Percentiles rank a stretch among this genome's conserved stretches.
These are phyloP conservation scores for Melampsora larici-populina DNA, from an alignment of 1,284 basidiomycete species.

Conservation along the genomic window DNA sequence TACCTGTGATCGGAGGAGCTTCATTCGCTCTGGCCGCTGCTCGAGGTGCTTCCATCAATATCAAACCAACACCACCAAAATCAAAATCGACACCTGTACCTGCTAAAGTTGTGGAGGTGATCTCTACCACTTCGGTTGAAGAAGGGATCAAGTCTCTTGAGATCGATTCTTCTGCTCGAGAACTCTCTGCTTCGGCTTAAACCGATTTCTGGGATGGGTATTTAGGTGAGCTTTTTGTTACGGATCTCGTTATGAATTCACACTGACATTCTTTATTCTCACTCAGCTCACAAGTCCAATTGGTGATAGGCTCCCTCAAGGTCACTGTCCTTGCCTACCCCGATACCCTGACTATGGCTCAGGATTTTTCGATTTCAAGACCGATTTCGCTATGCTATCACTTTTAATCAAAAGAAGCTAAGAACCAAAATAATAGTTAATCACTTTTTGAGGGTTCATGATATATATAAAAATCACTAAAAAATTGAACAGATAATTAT, in stretches of 20 bases:
- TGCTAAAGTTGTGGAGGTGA: neutral
- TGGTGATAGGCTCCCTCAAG: too few species aligned
- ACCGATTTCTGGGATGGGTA: neutral
- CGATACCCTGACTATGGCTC: too few species aligned
- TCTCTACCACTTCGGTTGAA: neutral
- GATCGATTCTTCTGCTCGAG: neutral
- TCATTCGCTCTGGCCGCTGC: conserved; percentile 48
- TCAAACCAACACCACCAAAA: neutral
- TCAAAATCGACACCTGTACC: neutral
- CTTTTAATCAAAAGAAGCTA: too few species aligned
- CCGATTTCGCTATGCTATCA: too few species aligned
- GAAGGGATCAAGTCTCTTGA: conserved; percentile 3
- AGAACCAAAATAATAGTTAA: too few species aligned
- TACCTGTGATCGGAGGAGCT: conserved; percentile 1
- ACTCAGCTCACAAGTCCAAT: too few species aligned
- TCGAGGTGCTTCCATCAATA: conserved; percentile 37
- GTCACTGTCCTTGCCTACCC: too few species aligned
- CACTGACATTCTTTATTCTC: too few species aligned
- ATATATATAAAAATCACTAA: too few species aligned
- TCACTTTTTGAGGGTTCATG: too few species aligned
- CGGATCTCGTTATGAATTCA: too few species aligned
- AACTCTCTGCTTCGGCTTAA: neutral
- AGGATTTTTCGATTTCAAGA: neutral
- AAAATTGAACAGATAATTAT: too few species aligned
- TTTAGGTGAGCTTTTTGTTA: neutral